These are phyloP conservation scores for Raphanus hybrid DNA, from an alignment of 441 rosid species.

Conservation along the genomic window DNA sequence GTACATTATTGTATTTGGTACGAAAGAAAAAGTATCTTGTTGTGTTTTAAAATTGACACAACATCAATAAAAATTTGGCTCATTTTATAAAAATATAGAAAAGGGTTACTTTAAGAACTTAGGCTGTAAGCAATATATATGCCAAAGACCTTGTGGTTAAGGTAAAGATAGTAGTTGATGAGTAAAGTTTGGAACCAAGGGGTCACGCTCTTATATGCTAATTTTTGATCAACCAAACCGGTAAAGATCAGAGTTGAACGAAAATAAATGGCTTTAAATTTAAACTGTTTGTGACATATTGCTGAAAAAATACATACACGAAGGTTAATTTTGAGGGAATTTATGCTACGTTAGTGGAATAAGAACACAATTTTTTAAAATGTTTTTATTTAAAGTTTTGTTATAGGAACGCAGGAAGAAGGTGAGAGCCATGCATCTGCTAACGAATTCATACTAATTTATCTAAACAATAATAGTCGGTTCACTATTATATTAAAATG, in stretches of 20 bases:
- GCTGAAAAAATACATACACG: not conserved
- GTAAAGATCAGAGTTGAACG: not conserved
- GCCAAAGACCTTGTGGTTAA: constrained; percentile 24
- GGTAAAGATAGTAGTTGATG: constrained; percentile 24
- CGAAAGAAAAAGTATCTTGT: constrained; percentile 28
- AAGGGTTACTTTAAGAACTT: constrained; percentile 34
- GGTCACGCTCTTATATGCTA: not conserved
- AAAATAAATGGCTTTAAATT: not conserved
- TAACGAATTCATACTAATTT: constrained; percentile 24
- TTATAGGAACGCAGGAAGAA: constrained; percentile 28
- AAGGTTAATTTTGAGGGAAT: not conserved
- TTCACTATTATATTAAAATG: constrained; percentile 1
- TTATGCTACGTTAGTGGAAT: not conserved
- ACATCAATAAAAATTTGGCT: not conserved
- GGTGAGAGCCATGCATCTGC: constrained; percentile 26
- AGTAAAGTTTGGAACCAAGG: constrained; percentile 12
- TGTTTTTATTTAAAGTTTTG: not conserved
- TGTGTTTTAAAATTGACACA: constrained; percentile 30
- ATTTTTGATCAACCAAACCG: not conserved
- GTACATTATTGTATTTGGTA: constrained; percentile 26
- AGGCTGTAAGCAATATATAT: constrained; percentile 41
- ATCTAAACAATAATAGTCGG: constrained; percentile 26
- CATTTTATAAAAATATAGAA: constrained; percentile 21
- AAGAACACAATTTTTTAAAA: not conserved
- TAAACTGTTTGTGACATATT: not conserved